These are phyloP conservation scores for Skeletonema grethae DNA, from an alignment of 108 stramenopile species.

Conservation along the genomic window DNA sequence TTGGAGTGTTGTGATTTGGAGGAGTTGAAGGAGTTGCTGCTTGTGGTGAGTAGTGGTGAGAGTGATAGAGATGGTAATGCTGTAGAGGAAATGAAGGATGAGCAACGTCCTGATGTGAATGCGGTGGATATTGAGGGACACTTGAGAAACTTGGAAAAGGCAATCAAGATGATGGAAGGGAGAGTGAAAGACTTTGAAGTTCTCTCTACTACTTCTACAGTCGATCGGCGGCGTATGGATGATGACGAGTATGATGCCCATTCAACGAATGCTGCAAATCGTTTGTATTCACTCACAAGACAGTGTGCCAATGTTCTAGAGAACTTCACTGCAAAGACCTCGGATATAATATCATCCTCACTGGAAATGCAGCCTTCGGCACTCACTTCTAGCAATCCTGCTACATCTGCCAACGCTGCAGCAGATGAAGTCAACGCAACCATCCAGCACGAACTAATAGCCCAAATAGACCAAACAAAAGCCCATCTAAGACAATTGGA, in stretches of 20 bases:
- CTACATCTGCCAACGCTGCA: neutral
- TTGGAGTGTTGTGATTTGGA: neutral
- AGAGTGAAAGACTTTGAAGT: neutral
- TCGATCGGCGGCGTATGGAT: neutral
- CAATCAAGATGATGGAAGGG: neutral
- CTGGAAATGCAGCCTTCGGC: neutral
- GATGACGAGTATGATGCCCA: neutral
- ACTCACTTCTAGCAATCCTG: neutral
- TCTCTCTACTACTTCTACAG: neutral
- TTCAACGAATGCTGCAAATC: neutral
- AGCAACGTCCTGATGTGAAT: neutral
- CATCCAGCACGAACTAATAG: neutral
- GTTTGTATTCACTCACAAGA: neutral
- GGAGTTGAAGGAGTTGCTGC: neutral
- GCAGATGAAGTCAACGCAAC: neutral
- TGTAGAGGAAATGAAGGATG: neutral
- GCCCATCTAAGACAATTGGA: neutral
- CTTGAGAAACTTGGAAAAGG: neutral
- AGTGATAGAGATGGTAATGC: neutral
- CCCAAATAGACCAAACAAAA: neutral
- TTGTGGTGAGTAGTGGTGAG: neutral
- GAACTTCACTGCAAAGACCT: slow-evolving; percentile 1
- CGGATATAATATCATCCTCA: neutral
- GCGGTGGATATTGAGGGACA: neutral
- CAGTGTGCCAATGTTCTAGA: slow-evolving; percentile 1